A percentile compares a stretch with the other conserved stretches of the same genome.
phyloP scores from a whole-genome alignment of 345 rosid species.

The Lepidium africanum region DNA sequence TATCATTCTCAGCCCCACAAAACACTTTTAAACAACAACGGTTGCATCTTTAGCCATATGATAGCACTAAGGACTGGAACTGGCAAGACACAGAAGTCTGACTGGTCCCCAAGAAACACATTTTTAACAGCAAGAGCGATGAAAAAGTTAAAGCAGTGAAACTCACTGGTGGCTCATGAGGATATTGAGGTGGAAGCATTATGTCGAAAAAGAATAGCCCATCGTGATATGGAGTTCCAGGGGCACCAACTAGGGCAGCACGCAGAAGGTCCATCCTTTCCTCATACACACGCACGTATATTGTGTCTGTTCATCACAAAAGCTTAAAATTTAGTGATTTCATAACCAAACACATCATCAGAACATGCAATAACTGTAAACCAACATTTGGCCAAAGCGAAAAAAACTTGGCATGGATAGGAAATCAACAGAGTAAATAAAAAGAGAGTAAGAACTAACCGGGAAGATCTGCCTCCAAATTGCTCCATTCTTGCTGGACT shows the following conservation, averaged over 20 bases:
- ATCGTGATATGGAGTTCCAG: constrained; percentile 87
- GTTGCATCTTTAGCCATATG: background rate
- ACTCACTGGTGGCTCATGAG: constrained; percentile 87
- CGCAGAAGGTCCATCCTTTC: constrained; percentile 84
- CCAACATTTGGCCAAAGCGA: background rate
- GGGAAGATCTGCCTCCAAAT: constrained; percentile 65
- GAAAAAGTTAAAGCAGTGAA: background rate
- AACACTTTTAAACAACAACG: background rate
- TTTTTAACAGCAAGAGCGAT: background rate
- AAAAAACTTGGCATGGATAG: background rate
- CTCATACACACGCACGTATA: constrained; percentile 71
- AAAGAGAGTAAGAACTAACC: constrained; percentile 38
- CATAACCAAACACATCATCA: background rate
- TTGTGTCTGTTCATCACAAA: constrained; percentile 48
- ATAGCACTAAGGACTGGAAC: background rate
- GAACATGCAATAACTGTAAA: background rate
- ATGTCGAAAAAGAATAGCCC: constrained; percentile 95
- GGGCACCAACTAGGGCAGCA: constrained; percentile 76
- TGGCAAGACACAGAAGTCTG: background rate
- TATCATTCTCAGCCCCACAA: background rate
- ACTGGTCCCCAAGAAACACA: constrained; percentile 3
- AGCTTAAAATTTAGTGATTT: background rate
- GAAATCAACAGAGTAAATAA: background rate
- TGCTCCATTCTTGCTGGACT: constrained; percentile 90
- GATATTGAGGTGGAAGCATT: constrained; percentile 76